phyloP scores from a whole-genome alignment of 345 rosid species.

The Populus simonii region DNA sequence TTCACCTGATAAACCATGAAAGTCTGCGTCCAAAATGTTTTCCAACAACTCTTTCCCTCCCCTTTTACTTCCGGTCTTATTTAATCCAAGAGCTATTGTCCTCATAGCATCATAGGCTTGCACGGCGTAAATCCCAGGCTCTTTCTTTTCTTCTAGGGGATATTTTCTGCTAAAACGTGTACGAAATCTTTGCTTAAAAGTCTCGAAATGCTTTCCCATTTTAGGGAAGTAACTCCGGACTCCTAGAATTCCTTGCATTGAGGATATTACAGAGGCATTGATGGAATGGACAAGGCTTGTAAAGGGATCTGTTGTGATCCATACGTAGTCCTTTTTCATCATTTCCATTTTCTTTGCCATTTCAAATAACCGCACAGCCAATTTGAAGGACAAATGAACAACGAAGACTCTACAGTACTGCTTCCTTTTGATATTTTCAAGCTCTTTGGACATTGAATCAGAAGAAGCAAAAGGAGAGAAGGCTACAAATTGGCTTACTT shows the following conservation, averaged over 20 bases:
- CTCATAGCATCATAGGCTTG: conserved; percentile 24
- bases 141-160: conserved; percentile 16
- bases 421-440: neutral
- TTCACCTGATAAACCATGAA: conserved; percentile 19
- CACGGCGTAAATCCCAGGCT: conserved; percentile 23
- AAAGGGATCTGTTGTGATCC: conserved; percentile 32
- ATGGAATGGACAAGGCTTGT: conserved; percentile 20
- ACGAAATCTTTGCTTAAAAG: conserved; percentile 13
- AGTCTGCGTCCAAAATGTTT: neutral
- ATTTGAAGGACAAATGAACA: conserved; percentile 17
- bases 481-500: conserved; percentile 9
- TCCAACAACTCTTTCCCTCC: neutral
- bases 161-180: conserved; percentile 4
- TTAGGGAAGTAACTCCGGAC: conserved; percentile 15
- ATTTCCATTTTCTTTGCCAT: conserved; percentile 23
- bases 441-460: conserved; percentile 1
- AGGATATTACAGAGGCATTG: conserved; percentile 8
- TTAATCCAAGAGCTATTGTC: conserved; percentile 13
- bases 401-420: conserved; percentile 28
- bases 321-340: conserved; percentile 34
- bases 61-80: neutral
- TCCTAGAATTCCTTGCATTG: conserved; percentile 33
- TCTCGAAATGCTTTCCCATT: neutral
- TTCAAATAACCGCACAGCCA: conserved; percentile 17
- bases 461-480: conserved; percentile 11